Conservation (phyloP, 2,329 filamentous ascomycete genomes). For the Monilinia fructicola region DNA sequence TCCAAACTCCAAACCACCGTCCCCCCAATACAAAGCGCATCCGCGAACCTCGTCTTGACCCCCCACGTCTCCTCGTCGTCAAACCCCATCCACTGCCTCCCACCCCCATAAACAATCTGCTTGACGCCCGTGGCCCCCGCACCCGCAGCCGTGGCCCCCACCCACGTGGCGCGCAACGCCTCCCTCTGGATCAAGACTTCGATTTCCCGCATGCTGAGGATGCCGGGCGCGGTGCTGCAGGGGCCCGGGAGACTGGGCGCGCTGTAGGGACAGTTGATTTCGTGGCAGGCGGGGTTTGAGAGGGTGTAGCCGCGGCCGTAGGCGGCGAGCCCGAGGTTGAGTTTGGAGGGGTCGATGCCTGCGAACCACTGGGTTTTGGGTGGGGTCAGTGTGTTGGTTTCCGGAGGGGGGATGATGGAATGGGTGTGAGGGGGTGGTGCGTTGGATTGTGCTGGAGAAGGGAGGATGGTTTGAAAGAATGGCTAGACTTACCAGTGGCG, state of each 20-base stretch:
- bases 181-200: not conserved
- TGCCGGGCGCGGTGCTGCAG: constrained; percentile 40
- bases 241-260: constrained; percentile 33
- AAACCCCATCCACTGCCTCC: constrained; percentile 46
- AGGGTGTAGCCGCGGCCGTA: constrained; percentile 50
- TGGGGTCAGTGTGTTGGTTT: too few relatives aligned
- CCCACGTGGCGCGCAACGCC: not conserved
- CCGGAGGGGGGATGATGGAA: too few relatives aligned
- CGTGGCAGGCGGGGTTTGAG: constrained; percentile 31
- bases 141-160: not conserved
- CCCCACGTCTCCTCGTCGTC: constrained; percentile 39
- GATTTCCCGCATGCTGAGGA: constrained; percentile 32
- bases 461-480: too few relatives aligned
- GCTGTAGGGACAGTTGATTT: constrained; percentile 35
- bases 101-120: constrained; percentile 36
- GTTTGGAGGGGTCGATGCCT: constrained; percentile 43
- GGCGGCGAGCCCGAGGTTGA: constrained; percentile 49
- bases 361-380: constrained; percentile 41
- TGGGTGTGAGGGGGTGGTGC: too few relatives aligned
- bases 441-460: too few relatives aligned
- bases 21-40: constrained; percentile 38
- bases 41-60: constrained; percentile 34
- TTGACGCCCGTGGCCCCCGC: constrained; percentile 21
- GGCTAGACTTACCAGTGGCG: constrained; percentile 37
- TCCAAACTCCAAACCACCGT: constrained; percentile 27